These are phyloP conservation scores for Aspergillus sp. DNA, from an alignment of 2,329 filamentous ascomycete species.

Conservation along the genomic window DNA sequence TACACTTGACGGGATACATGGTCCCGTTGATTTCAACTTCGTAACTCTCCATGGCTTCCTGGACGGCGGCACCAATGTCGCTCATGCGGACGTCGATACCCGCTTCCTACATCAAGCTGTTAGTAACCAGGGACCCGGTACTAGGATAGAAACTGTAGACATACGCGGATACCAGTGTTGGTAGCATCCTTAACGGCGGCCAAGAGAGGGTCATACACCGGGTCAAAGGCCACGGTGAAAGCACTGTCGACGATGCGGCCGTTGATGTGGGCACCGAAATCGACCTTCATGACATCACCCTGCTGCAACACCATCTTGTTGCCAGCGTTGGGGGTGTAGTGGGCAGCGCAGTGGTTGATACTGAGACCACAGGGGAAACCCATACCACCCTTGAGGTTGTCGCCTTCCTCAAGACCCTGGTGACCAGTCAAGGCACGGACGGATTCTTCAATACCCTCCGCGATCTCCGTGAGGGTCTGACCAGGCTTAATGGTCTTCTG, in stretches of 20 bases:
- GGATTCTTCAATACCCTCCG: slow-evolving; percentile 82
- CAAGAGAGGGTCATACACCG: slow-evolving; percentile 68
- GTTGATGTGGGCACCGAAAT: slow-evolving; percentile 72
- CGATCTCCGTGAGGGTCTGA: slow-evolving; percentile 76
- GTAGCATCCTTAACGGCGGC: slow-evolving; percentile 68
- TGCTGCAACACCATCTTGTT: slow-evolving; percentile 72
- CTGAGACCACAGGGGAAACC: slow-evolving; percentile 84
- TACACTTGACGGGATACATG: slow-evolving; percentile 78
- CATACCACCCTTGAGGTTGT: slow-evolving; percentile 76
- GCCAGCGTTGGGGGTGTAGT: slow-evolving; percentile 84
- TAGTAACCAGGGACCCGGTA: background rate
- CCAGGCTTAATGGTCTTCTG: slow-evolving; percentile 80
- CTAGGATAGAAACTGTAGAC: slow-evolving; percentile 14
- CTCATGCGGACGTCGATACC: slow-evolving; percentile 89
- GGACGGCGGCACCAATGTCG: slow-evolving; percentile 80
- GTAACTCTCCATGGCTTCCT: slow-evolving; percentile 92
- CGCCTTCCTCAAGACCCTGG: slow-evolving; percentile 73
- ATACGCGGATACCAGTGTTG: slow-evolving; percentile 70
- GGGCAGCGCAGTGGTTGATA: slow-evolving; percentile 81
- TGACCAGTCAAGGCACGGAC: slow-evolving; percentile 77
- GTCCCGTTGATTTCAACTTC: slow-evolving; percentile 80
- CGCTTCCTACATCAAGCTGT: slow-evolving; percentile 61
- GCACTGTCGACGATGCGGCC: slow-evolving; percentile 72
- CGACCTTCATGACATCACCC: slow-evolving; percentile 72
- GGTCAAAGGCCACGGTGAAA: slow-evolving; percentile 69